Evolutionary conservation across 352 stramenopile genomes (phyloP).

Genomic region (Phytophthora parvispora): DNA sequence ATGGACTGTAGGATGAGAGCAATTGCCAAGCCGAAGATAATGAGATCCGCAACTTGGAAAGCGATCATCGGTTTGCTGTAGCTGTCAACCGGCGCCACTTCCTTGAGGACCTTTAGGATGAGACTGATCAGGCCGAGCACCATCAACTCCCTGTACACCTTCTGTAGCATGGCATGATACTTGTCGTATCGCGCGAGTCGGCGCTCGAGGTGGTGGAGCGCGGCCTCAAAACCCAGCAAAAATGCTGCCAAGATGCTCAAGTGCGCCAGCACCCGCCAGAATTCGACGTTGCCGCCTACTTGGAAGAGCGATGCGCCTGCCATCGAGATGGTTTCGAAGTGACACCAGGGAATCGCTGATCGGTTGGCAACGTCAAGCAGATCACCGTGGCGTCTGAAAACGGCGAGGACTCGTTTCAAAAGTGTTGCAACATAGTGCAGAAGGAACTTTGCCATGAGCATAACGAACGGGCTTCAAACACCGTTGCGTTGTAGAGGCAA

Average conservation of each 20-base stretch:
- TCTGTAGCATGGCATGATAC: conserved; percentile 74
- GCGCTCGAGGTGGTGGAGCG: conserved; percentile 51
- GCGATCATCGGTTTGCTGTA: conserved; percentile 44
- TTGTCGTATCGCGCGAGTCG: conserved; percentile 55
- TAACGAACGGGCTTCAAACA: not conserved
- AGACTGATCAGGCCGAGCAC: conserved; percentile 63
- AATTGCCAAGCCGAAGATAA: conserved; percentile 61
- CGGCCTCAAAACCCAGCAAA: conserved; percentile 52
- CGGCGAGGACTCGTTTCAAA: not conserved
- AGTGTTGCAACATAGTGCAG: not conserved
- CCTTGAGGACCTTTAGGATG: conserved; percentile 55
- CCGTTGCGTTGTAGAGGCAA: not conserved
- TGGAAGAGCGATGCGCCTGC: conserved; percentile 54
- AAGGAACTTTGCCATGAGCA: not conserved
- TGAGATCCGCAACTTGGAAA: conserved; percentile 62
- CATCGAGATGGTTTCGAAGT: conserved; percentile 26
- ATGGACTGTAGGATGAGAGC: conserved; percentile 54
- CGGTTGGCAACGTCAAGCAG: not conserved
- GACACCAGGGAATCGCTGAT: not conserved
- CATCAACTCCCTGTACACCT: conserved; percentile 70
- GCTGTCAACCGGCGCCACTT: conserved; percentile 32
- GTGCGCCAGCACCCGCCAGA: conserved; percentile 56
- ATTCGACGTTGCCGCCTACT: conserved; percentile 65
- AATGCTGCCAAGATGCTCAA: conserved; percentile 57
- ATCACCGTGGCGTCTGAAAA: too few relatives aligned